Evolutionary conservation across 805 yeast species (phyloP), one percentile per base, ranked within the genome.

Genomic region (Priceomyces haplophilus): DNA sequence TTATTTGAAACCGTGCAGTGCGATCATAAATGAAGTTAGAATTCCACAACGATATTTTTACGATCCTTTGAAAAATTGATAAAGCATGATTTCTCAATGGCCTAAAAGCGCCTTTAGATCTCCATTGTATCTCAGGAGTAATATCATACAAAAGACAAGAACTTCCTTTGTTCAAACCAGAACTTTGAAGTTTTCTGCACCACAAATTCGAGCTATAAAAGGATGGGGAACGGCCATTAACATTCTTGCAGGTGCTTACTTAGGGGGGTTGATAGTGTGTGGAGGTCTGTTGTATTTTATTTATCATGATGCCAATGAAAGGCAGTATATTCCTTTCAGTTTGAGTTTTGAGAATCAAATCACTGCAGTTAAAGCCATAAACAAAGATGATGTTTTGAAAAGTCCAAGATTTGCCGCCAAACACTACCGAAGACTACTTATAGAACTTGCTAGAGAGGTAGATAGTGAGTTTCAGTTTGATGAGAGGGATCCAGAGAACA

Each of bases 361-460:
- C 32, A 53, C 59, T 10, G 63, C 71, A 1, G 74, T 69, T 15
- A 67, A 65, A 47, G 76, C 73, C 15, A 59, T 70, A 34, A 65
- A 68, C 45, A 70, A 70, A 45, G 76, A 70, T 47, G 76, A 70
- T 43, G 72, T 65, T 15, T 53, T 70, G 44, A 55, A 52, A 38
- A 62, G 69, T 43, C 76, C 76, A 17, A 52, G 72, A 30, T 60
- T 65, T 45, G 71, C 76, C 5, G 72, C 64, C 3, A 70, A 70
- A 45, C 75, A 70, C 52, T 70, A 70, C 50, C 48, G 72, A 34
- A 53, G 72, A 42, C 49, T 70, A 7, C 51, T 70, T 36, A 49
- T 67, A 7, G 65, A 65, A 34, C 44, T 70, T 43, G 69, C 69
- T 16, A 53, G 53, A 25, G 52, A 51, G 25, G 62, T 42, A 10